Conservation (phyloP, 768 basidiomycete species). For the Termitomyces sp. region DNA sequence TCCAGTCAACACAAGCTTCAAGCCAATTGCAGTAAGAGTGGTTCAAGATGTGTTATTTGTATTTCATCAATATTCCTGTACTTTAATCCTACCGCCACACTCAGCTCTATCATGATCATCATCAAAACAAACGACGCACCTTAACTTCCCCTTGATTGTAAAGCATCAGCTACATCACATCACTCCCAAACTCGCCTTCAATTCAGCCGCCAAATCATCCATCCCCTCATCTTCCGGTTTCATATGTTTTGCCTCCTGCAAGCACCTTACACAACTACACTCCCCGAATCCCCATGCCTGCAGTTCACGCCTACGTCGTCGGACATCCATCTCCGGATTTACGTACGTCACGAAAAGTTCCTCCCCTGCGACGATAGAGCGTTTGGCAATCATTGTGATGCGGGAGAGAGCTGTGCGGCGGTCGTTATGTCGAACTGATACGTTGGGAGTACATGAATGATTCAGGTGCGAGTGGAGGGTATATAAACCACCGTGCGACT, state of each 20-base stretch:
- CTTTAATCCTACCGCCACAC: background rate
- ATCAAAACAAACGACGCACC: background rate
- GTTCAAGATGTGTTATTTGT: background rate
- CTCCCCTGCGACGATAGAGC: constrained; percentile 60
- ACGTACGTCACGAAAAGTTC: constrained; percentile 81
- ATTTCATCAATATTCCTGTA: background rate
- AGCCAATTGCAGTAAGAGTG: background rate
- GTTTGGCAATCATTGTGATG: constrained; percentile 69
- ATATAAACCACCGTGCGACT: constrained; percentile 85
- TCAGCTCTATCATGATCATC: background rate
- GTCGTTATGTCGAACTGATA: constrained; percentile 75
- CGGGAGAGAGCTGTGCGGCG: constrained; percentile 63
- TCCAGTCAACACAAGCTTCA: background rate
- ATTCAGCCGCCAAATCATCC: constrained; percentile 50
- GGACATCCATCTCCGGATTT: constrained; percentile 50
- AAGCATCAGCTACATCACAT: constrained; percentile 18
- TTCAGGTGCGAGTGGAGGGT: constrained; percentile 84
- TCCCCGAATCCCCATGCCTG: constrained; percentile 72
- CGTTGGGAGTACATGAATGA: constrained; percentile 77
- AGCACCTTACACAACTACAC: constrained; percentile 67
- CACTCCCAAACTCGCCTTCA: constrained; percentile 63
- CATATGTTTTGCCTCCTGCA: constrained; percentile 46
- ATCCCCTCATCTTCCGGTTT: constrained; percentile 25
- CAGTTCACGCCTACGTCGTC: constrained; percentile 46
- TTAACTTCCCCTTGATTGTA: background rate